phyloP scores from a whole-genome alignment of 805 yeast genomes.

The Metschnikowia continentalis region DNA sequence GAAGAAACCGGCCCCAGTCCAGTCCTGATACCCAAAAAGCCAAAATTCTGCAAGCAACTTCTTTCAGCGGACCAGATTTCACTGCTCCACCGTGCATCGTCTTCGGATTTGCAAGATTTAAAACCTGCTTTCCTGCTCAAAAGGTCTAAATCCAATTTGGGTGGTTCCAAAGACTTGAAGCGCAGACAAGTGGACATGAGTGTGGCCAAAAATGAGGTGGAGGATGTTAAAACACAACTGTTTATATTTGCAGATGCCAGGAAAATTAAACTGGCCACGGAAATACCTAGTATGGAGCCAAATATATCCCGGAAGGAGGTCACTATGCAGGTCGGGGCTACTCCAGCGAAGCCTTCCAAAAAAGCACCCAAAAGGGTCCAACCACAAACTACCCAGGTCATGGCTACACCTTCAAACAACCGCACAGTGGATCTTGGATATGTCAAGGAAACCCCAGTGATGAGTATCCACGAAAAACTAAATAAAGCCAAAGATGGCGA shows the following conservation, averaged over 20 bases:
- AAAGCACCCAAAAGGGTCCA: neutral
- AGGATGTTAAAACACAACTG: conserved; percentile 3
- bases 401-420: conserved; percentile 14
- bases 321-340: conserved; percentile 24
- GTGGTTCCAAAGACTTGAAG: conserved; percentile 33
- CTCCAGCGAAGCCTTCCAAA: conserved; percentile 20
- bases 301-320: too few relatives aligned
- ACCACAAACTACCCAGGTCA: conserved; percentile 7
- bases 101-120: conserved; percentile 21
- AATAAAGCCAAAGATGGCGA: neutral
- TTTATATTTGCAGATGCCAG: conserved; percentile 28
- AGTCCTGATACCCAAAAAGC: conserved; percentile 1
- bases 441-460: conserved; percentile 11
- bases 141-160: conserved; percentile 37
- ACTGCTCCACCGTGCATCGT: conserved; percentile 17
- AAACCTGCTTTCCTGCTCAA: conserved; percentile 34
- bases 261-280: conserved; percentile 20
- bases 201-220: conserved; percentile 5
- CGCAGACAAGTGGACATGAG: conserved; percentile 41
- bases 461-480: neutral
- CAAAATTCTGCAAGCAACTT: conserved; percentile 17
- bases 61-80: conserved; percentile 11
- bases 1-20: conserved; percentile 1
- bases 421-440: conserved; percentile 7
- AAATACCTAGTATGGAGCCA: conserved; percentile 18